phyloP scores from a whole-genome alignment of 2,329 filamentous ascomycete species.

The Helotiales sp. region DNA sequence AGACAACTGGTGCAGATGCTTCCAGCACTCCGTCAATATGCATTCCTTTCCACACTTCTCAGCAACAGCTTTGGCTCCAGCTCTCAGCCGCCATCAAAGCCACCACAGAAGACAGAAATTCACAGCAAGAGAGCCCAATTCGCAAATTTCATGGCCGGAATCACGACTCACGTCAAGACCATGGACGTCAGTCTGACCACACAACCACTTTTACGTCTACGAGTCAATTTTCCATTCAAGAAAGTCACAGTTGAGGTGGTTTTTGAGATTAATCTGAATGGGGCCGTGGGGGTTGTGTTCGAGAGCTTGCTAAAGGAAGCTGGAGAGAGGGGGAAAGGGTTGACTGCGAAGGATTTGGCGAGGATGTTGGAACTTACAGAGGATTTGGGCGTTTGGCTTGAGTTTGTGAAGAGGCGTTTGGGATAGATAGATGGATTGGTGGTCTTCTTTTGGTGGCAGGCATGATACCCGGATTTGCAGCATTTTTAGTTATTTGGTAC shows the following conservation, averaged over 20 bases:
- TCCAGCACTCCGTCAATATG: slow-evolving; percentile 77
- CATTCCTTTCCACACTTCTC: slow-evolving; percentile 69
- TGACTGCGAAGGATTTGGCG: slow-evolving; percentile 45
- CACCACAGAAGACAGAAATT: slow-evolving; percentile 14
- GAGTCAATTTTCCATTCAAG: slow-evolving; percentile 39
- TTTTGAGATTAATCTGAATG: slow-evolving; percentile 41
- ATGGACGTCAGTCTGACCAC: slow-evolving; percentile 41
- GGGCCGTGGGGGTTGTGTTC: slow-evolving; percentile 37
- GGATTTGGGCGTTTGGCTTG: slow-evolving; percentile 56
- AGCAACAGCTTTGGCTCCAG: slow-evolving; percentile 60
- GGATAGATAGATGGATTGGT: slow-evolving; percentile 19
- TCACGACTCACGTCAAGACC: slow-evolving; percentile 14
- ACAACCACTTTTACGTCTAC: slow-evolving; percentile 38
- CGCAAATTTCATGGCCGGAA: slow-evolving; percentile 38
- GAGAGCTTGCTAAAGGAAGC: slow-evolving; percentile 37
- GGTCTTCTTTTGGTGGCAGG: not conserved
- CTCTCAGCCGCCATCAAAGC: slow-evolving; percentile 15
- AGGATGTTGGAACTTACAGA: slow-evolving; percentile 52
- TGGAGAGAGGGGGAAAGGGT: slow-evolving; percentile 26
- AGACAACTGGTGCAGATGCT: slow-evolving; percentile 75
- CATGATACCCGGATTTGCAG: slow-evolving; percentile 16
- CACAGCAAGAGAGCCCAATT: slow-evolving; percentile 39
- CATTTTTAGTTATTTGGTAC: not conserved
- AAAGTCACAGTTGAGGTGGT: slow-evolving; percentile 40
- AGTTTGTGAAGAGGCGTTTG: slow-evolving; percentile 50